These are phyloP conservation scores for Stenocarpella maydis DNA, from an alignment of 2,329 filamentous ascomycete genomes.

Conservation along the genomic window DNA sequence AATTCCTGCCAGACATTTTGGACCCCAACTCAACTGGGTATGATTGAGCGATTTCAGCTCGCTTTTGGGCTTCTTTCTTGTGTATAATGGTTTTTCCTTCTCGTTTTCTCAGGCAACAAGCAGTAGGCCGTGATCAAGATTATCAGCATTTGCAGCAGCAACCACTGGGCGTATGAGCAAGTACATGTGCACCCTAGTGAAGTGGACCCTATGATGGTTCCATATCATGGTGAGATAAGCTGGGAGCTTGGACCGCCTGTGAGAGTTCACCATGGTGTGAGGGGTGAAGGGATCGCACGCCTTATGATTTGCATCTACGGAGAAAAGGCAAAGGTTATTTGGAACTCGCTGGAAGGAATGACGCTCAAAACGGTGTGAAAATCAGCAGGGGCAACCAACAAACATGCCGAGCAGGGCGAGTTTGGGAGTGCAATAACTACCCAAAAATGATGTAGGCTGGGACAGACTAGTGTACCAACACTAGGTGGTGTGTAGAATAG, in stretches of 20 bases:
- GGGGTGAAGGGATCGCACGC: background rate
- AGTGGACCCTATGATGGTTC: background rate
- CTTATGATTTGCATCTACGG: background rate
- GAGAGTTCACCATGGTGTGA: background rate
- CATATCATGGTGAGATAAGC: slow-evolving; percentile 5
- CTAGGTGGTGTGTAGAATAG: no score
- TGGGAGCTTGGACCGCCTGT: slow-evolving; percentile 24
- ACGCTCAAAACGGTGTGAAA: no score
- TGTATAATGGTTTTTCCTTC: no score
- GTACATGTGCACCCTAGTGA: background rate
- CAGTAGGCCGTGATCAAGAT: background rate
- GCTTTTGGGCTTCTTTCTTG: background rate
- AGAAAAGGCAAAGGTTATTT: background rate
- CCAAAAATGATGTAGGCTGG: background rate
- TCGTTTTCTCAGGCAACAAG: no score
- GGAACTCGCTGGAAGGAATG: no score
- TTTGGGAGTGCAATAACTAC: background rate
- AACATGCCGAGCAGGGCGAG: background rate
- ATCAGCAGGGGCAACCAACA: background rate
- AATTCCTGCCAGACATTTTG: background rate
- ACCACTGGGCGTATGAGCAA: background rate
- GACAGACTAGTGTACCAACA: no score
- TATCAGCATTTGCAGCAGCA: no score
- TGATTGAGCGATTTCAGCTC: background rate
- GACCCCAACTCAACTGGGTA: background rate